phyloP scores from a whole-genome alignment of 371 early-diverging fungal species.

The Zopfochytrium polystomum region DNA sequence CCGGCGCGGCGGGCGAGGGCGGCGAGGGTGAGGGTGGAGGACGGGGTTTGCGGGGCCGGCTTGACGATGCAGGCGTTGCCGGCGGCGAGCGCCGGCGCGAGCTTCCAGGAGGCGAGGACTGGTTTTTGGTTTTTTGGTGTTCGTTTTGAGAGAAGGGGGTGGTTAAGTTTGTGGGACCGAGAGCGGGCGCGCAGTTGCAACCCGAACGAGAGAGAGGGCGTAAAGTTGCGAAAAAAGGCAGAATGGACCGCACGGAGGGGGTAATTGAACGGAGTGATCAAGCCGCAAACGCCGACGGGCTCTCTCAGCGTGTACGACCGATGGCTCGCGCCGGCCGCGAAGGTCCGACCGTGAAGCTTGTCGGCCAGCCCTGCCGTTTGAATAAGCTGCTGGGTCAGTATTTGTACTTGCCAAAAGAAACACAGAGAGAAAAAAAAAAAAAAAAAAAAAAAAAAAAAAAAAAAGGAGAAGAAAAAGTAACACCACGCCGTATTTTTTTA shows the following conservation, averaged over 20 bases:
- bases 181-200: too few species aligned
- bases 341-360: conserved; percentile 63
- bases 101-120: conserved; percentile 76
- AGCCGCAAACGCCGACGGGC: too few species aligned
- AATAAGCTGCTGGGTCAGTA: neutral
- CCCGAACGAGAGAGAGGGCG: neutral
- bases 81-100: conserved; percentile 79
- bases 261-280: conserved; percentile 79
- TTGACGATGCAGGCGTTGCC: conserved; percentile 61
- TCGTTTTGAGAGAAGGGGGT: too few species aligned
- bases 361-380: conserved; percentile 61
- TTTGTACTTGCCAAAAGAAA: neutral
- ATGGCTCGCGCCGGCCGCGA: conserved; percentile 41
- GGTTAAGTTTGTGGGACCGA: too few species aligned
- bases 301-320: conserved; percentile 72
- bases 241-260: conserved; percentile 50
- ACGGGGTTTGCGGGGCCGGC: conserved; percentile 66
- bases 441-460: too few species aligned
- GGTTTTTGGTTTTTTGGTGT: neutral
- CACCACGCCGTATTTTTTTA: too few species aligned
- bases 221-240: neutral
- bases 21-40: conserved; percentile 48
- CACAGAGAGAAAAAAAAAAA: too few species aligned
- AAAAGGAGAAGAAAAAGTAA: too few species aligned
- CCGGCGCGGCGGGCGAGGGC: conserved; percentile 43